A percentile compares a stretch with the other conserved stretches of the same genome.
Conservation (phyloP, 148 eudicot species). For the Persicaria tinctoria region DNA sequence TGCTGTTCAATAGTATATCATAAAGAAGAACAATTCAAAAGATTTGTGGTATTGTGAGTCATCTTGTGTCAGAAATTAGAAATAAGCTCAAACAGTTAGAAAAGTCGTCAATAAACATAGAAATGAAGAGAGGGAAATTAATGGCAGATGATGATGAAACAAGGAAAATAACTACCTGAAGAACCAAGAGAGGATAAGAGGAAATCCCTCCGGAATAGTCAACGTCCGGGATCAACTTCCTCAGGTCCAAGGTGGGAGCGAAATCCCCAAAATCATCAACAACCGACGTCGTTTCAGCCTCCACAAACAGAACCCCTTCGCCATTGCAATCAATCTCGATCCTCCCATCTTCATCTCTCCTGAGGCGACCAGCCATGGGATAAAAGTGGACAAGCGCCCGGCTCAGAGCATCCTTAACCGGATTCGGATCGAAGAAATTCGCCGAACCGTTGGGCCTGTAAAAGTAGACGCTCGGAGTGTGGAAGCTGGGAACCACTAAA, state of each 20-base stretch:
- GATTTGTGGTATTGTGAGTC: too few species aligned
- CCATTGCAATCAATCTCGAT: slow-evolving; percentile 29
- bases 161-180: slow-evolving; percentile 25
- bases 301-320: slow-evolving; percentile 23
- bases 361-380: slow-evolving; percentile 27
- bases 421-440: slow-evolving; percentile 16
- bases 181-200: slow-evolving; percentile 30
- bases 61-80: neutral
- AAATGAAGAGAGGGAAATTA: neutral
- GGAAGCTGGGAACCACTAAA: slow-evolving; percentile 15
- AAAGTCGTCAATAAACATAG: too few species aligned
- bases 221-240: slow-evolving; percentile 28
- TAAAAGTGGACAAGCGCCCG: slow-evolving; percentile 26
- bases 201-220: slow-evolving; percentile 30
- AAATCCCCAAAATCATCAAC: slow-evolving; percentile 50
- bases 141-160: neutral
- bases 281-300: slow-evolving; percentile 19
- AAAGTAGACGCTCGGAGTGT: slow-evolving; percentile 22
- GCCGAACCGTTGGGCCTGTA: slow-evolving; percentile 11
- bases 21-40: too few species aligned
- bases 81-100: neutral
- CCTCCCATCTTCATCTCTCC: slow-evolving; percentile 13
- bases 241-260: slow-evolving; percentile 31
- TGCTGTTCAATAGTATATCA: too few species aligned
- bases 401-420: slow-evolving; percentile 19